Percentiles rank a stretch among this genome's conserved stretches.
These are phyloP conservation scores for Aspergillus aculeatus DNA, from an alignment of 2,329 filamentous ascomycete genomes.

Conservation along the genomic window DNA sequence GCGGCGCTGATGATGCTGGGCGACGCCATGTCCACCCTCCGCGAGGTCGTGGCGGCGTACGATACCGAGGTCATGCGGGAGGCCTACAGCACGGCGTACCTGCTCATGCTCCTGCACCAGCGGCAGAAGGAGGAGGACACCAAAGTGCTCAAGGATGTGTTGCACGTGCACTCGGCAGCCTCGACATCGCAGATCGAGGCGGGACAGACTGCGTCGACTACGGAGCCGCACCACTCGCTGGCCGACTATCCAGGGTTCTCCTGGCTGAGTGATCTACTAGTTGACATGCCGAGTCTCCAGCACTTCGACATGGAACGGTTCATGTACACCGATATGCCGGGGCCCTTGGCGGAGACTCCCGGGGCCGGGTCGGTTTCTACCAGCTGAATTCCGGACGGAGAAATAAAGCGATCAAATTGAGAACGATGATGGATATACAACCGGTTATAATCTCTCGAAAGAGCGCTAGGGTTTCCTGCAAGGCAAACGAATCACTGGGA, in stretches of 20 bases:
- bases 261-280: slow-evolving; percentile 46
- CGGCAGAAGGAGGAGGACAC: slow-evolving; percentile 49
- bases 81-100: slow-evolving; percentile 54
- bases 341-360: background rate
- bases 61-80: slow-evolving; percentile 52
- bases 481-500: slow-evolving; percentile 19
- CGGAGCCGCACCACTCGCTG: slow-evolving; percentile 20
- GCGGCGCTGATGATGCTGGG: slow-evolving; percentile 50
- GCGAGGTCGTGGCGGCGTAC: slow-evolving; percentile 44
- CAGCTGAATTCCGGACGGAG: background rate
- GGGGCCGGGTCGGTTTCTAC: background rate
- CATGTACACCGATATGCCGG: slow-evolving; percentile 19
- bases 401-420: background rate
- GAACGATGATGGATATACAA: background rate
- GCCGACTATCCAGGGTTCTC: slow-evolving; percentile 37
- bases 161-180: slow-evolving; percentile 37
- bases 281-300: slow-evolving; percentile 47
- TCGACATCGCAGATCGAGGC: slow-evolving; percentile 16
- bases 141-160: slow-evolving; percentile 38
- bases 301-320: slow-evolving; percentile 44
- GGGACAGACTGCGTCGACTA: slow-evolving; percentile 2
- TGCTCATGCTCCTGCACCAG: slow-evolving; percentile 55
- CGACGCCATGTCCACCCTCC: slow-evolving; percentile 52
- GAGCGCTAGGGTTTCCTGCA: background rate
- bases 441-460: background rate